phyloP scores from a whole-genome alignment of 805 yeast species.

The Candida golubevii region DNA sequence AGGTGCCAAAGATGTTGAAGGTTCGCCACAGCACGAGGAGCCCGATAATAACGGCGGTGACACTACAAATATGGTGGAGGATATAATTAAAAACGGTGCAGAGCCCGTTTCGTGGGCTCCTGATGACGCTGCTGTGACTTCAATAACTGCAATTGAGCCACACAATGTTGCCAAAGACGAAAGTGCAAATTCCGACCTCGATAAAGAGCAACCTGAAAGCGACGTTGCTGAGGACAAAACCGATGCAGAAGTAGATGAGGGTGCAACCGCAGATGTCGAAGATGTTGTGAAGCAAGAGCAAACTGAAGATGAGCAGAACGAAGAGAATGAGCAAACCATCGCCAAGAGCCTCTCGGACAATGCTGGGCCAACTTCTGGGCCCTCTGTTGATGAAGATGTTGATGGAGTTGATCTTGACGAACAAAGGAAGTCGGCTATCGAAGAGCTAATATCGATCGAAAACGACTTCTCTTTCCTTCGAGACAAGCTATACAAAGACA shows the following conservation, averaged over 20 bases:
- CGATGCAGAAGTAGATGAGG: constrained; percentile 13
- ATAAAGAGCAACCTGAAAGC: background rate
- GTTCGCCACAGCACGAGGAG: too few species aligned
- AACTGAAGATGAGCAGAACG: constrained; percentile 14
- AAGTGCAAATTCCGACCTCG: background rate
- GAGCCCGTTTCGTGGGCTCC: constrained; percentile 4
- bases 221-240: constrained; percentile 15
- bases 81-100: constrained; percentile 6
- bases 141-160: constrained; percentile 1
- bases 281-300: constrained; percentile 19
- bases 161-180: background rate
- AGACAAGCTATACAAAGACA: constrained; percentile 81
- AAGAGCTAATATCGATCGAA: constrained; percentile 75
- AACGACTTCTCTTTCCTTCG: constrained; percentile 80
- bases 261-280: constrained; percentile 6
- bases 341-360: constrained; percentile 10
- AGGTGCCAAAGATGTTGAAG: too few species aligned
- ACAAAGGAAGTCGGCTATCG: constrained; percentile 59
- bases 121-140: constrained; percentile 2
- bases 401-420: constrained; percentile 27
- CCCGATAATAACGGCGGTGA: too few species aligned
- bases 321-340: background rate
- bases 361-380: constrained; percentile 4
- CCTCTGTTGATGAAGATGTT: background rate
- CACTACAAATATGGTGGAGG: background rate